Conservation (phyloP, 768 basidiomycete species). For the Russula sp. region DNA sequence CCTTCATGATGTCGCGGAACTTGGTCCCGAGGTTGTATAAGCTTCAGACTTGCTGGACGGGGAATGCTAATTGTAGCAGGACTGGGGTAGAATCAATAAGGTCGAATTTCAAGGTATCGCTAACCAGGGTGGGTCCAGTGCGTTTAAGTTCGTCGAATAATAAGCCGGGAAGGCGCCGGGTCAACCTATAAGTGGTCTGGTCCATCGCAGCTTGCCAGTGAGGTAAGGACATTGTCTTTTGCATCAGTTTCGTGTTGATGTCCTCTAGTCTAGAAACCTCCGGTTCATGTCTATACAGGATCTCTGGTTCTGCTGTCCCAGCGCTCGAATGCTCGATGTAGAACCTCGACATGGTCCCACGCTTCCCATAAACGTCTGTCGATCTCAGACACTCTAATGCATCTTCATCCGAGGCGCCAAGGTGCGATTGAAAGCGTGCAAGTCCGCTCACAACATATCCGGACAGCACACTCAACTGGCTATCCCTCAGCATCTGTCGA, state of each 20-base stretch:
- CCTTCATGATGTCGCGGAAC: background rate
- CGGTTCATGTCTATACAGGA: background rate
- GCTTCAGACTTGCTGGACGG: background rate
- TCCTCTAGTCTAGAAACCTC: background rate
- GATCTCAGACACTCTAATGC: background rate
- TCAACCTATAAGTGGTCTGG: background rate
- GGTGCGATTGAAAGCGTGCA: background rate
- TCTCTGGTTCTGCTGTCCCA: background rate
- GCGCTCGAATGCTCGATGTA: background rate
- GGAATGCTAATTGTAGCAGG: background rate
- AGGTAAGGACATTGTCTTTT: background rate
- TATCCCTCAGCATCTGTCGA: background rate
- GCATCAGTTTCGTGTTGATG: background rate
- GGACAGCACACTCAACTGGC: background rate
- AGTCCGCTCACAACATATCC: background rate
- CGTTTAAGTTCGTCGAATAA: background rate
- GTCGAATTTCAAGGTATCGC: background rate
- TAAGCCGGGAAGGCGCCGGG: slow-evolving; percentile 9
- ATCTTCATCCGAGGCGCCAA: background rate
- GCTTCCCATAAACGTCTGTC: background rate
- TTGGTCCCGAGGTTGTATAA: background rate
- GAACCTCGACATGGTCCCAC: background rate
- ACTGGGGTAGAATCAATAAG: background rate
- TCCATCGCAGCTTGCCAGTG: slow-evolving; percentile 2
- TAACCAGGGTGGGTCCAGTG: background rate